Evolutionary conservation across 2,329 filamentous ascomycete species (phyloP), one percentile per base, ranked within the genome.

Genomic region (Fusarium musae): DNA sequence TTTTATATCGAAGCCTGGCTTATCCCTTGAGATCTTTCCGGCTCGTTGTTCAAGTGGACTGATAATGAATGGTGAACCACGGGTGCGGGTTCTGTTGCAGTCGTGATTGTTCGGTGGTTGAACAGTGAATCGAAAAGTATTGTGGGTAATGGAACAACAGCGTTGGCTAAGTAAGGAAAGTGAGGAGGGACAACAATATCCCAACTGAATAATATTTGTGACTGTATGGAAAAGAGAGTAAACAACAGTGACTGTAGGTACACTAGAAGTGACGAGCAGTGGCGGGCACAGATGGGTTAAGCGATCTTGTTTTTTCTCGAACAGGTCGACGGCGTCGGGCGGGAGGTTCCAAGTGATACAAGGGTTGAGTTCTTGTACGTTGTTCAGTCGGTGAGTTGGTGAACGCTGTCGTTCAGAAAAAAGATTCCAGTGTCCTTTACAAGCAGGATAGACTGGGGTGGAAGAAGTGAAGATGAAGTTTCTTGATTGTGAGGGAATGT

Each of bases 291-390:
- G 62, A 16, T 62, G 46, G 57, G 52, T 58, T 59, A 44, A 71
- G 46, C 66, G 70, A 67, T 67, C 52, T 73, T 73, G 70, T 68
- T 73, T 67, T 73, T 59, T 73, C 70, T 73, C 70, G 62, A 70
- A 73, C 49, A 75, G 66, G 66, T 73, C 61, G 50, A 62, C 62
- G 56, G 59, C 37, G 62, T 72, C 53, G 59, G 61, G 70, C 69
- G 69, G 66, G 49, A 70, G 70, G 49, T 46, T 58, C 36, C 46
- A 39, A 66, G 70, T 73, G 30, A 70, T 58, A 73, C 70, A 71
- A 60, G 59, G 50, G 39, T 56, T 54, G 63, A 63, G 52, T 46
- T 59, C 52, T 68, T 59, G 50, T 69, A 39, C 52, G 63, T 71
- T 68, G 56, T 70, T 49, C 37, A 71, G 68, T 69, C 58, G 42